Evolutionary conservation across 805 yeast genomes (phyloP).

Genomic region (Ogataea neopini): DNA sequence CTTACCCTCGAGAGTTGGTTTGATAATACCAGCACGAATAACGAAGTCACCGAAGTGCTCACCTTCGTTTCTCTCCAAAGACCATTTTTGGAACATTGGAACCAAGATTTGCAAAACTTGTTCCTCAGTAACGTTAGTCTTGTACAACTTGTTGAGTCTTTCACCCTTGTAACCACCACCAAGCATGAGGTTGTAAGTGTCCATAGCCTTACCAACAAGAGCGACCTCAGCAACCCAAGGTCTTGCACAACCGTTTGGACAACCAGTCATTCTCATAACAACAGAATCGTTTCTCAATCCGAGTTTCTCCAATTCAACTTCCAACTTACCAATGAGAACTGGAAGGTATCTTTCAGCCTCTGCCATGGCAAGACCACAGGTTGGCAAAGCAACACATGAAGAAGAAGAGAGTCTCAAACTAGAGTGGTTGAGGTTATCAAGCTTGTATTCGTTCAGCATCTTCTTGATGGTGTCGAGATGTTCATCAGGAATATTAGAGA

Average conservation of each 20-base stretch:
- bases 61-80: constrained; percentile 83
- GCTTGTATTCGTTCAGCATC: constrained; percentile 67
- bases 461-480: constrained; percentile 63
- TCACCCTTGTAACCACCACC: constrained; percentile 97
- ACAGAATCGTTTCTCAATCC: constrained; percentile 93
- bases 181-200: constrained; percentile 88
- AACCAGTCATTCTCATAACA: constrained; percentile 98
- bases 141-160: constrained; percentile 85
- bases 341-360: constrained; percentile 95
- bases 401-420: constrained; percentile 88
- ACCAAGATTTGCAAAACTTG: constrained; percentile 76
- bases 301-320: constrained; percentile 82
- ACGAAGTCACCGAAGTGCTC: constrained; percentile 96
- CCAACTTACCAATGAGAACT: constrained; percentile 74
- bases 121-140: constrained; percentile 86
- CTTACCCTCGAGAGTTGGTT: constrained; percentile 87
- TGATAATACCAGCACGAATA: constrained; percentile 82
- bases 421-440: constrained; percentile 81
- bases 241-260: constrained; percentile 98
- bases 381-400: constrained; percentile 97
- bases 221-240: constrained; percentile 98
- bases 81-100: constrained; percentile 93
- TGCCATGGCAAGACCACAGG: constrained; percentile 99
- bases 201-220: constrained; percentile 90
- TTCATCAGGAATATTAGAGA: constrained; percentile 71